These are phyloP conservation scores for Scheffersomyces illinoinensis DNA, from an alignment of 1,139 yeast genomes.

Conservation along the genomic window DNA sequence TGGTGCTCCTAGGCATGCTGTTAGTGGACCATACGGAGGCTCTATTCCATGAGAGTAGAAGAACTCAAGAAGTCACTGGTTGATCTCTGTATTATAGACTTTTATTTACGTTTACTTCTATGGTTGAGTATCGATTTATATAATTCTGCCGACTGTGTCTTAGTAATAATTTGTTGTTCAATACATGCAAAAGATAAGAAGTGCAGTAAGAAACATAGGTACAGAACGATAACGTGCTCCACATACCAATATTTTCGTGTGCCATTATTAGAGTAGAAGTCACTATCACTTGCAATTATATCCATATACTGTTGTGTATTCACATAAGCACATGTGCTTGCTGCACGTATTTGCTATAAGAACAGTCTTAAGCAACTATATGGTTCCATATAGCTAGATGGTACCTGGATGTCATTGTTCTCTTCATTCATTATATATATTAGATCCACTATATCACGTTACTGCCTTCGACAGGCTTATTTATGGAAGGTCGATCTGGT, in stretches of 20 bases:
- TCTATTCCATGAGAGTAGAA: not conserved
- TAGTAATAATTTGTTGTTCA: not conserved
- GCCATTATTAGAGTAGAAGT: not conserved
- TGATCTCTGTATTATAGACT: too few relatives aligned
- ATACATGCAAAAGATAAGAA: not conserved
- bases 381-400: too few relatives aligned
- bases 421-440: not conserved
- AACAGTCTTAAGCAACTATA: too few relatives aligned
- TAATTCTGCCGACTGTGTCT: not conserved
- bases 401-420: not conserved
- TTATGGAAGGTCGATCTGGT: constrained; percentile 5
- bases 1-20: constrained; percentile 3
- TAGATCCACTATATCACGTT: not conserved
- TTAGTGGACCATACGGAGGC: constrained; percentile 13
- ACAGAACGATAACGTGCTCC: not conserved
- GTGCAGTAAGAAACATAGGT: not conserved
- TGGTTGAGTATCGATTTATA: not conserved
- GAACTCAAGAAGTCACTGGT: too few relatives aligned
- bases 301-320: not conserved
- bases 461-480: constrained; percentile 6
- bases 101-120: too few relatives aligned
- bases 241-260: too few relatives aligned
- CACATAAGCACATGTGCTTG: not conserved
- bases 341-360: too few relatives aligned
- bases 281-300: not conserved